Conservation (phyloP, 768 basidiomycete species). For the Lentinula detonsa region DNA sequence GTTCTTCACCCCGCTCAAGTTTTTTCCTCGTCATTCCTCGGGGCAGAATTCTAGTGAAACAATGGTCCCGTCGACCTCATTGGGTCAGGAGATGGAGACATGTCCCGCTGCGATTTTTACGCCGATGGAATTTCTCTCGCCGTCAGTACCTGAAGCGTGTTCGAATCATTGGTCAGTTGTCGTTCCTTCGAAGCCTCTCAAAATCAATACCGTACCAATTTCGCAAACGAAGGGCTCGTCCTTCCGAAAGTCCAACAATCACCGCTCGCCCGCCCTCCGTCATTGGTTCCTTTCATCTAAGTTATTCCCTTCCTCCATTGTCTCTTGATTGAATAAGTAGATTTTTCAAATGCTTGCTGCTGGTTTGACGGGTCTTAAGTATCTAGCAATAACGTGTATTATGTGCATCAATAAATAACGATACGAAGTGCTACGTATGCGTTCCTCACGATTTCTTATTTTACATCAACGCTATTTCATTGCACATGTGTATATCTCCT, state of each 20-base stretch:
- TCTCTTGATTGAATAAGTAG: constrained; percentile 14
- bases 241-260: constrained; percentile 22
- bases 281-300: constrained; percentile 52
- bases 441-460: not conserved
- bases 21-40: constrained; percentile 39
- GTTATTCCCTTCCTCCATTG: constrained; percentile 37
- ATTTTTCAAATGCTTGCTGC: not conserved
- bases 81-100: not conserved
- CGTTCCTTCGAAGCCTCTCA: not conserved
- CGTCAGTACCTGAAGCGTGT: not conserved
- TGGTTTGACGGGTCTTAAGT: not conserved
- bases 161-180: not conserved
- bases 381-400: not conserved
- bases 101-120: not conserved
- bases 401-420: not conserved
- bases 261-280: constrained; percentile 35
- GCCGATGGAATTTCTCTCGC: not conserved
- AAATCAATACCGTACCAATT: constrained; percentile 21
- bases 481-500: not conserved
- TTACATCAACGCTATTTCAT: not conserved
- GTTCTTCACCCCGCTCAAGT: constrained; percentile 35
- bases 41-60: not conserved
- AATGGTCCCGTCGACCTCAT: constrained; percentile 17
- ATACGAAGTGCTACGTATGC: not conserved
- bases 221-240: constrained; percentile 12